Evolutionary conservation across 441 rosid species (phyloP), one percentile per base, ranked within the genome.

Genomic region (Corymbia citriodora): DNA sequence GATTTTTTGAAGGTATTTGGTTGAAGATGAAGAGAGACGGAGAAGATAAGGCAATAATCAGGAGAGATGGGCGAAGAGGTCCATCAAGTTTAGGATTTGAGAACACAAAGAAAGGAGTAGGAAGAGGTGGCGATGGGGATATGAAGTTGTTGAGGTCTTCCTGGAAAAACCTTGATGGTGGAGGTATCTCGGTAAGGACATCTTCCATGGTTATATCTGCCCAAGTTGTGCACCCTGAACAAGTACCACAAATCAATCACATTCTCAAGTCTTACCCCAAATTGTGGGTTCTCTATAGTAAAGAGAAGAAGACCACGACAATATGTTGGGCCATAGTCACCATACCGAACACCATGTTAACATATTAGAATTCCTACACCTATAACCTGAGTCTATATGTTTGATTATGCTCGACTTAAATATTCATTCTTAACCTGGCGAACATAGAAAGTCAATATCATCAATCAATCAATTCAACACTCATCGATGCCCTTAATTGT

Each of bases 61-160:
- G 98, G 53, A 98, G 96, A 89, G 97, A 93, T 27, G 98, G 98
- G 49, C 91, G 93, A 53, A 96, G 96, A 86, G 97, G 98, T 21
- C 90, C 89, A 40, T 94, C 90, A 6, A 94, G 94, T 89, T 95
- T 95, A 50, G 94, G 96, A 88, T 94, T 93, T 55, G 97, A 91
- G 89, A 97, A 90, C 90, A 96, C 7, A 57, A 97, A 93, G 93
- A 97, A 96, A 23, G 99, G 99, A 70, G 94, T 93, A 3, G 99
- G 97, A 91, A 95, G 93, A 50, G 96, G 91, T 17, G 93, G 94
- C 1, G 93, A 93, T 40, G 95, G 95, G 27, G 92, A 89, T 16
- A 95, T 72, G 89, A 97, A 98, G 93, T 95, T 98, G 96, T 96
- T 96, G 53, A 98, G 98, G 92, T 98, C 99, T 90, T 98, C 99